Evolutionary conservation across 1,139 yeast species (phyloP).

Genomic region (Lodderomyces pseudojiufengensis): DNA sequence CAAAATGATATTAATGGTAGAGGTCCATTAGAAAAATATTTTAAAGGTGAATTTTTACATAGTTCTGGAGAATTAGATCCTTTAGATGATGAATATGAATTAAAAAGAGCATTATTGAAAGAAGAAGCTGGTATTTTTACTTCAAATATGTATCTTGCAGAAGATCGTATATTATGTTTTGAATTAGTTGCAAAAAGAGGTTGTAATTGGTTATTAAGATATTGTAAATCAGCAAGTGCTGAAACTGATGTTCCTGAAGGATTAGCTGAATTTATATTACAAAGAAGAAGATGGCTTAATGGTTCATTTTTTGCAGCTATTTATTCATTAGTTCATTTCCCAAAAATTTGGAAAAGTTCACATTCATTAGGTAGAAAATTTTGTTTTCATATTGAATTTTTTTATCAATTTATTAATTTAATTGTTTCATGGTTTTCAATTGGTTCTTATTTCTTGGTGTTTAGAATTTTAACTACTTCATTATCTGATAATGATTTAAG

Average conservation of each 20-base stretch:
- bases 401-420: slow-evolving; percentile 42
- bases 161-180: slow-evolving; percentile 48
- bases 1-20: slow-evolving; percentile 41
- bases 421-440: slow-evolving; percentile 75
- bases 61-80: slow-evolving; percentile 45
- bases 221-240: slow-evolving; percentile 45
- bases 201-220: slow-evolving; percentile 44
- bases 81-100: slow-evolving; percentile 42
- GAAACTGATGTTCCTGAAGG: slow-evolving; percentile 50
- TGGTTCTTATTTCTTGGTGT: slow-evolving; percentile 77
- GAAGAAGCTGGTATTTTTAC: slow-evolving; percentile 51
- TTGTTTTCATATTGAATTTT: slow-evolving; percentile 41
- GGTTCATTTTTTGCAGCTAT: slow-evolving; percentile 51
- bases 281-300: slow-evolving; percentile 50
- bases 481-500: slow-evolving; percentile 47
- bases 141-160: slow-evolving; percentile 50
- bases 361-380: slow-evolving; percentile 41
- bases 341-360: slow-evolving; percentile 41
- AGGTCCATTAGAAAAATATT: slow-evolving; percentile 48
- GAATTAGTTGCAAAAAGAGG: slow-evolving; percentile 46
- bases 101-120: slow-evolving; percentile 36
- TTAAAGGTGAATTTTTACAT: slow-evolving; percentile 48
- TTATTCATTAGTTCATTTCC: slow-evolving; percentile 43
- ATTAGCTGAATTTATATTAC: slow-evolving; percentile 44
- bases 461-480: slow-evolving; percentile 71